phyloP scores from a whole-genome alignment of 1,284 basidiomycete species.

The Rhodotorula sp. region DNA sequence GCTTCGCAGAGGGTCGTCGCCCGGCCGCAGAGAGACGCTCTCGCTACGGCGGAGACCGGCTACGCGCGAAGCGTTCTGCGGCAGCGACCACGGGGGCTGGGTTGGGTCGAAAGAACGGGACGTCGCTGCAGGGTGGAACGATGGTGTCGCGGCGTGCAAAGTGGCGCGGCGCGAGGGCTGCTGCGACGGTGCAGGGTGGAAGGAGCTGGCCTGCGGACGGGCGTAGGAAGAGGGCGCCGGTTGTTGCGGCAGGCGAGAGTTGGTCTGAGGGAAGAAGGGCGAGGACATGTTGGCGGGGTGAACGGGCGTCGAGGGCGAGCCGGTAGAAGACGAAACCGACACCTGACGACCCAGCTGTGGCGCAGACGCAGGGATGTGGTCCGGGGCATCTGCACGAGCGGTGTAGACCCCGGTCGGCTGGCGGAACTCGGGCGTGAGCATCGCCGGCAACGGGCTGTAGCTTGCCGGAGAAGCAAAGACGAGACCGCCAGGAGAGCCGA shows the following conservation, averaged over 20 bases:
- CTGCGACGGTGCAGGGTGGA: not conserved
- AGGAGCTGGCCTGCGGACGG: no score
- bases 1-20: not conserved
- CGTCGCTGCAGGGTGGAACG: not conserved
- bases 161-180: not conserved
- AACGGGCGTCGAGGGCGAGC: constrained; percentile 4
- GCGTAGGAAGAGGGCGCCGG: not conserved
- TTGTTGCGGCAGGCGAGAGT: not conserved
- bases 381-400: no score
- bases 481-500: not conserved
- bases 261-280: not conserved
- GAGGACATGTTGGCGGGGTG: not conserved
- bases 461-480: constrained; percentile 17
- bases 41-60: not conserved
- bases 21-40: not conserved
- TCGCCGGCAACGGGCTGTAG: constrained; percentile 2
- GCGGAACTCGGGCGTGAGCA: not conserved
- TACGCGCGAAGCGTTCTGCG: not conserved
- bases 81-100: not conserved
- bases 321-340: not conserved
- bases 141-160: constrained; percentile 21
- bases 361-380: no score
- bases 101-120: not conserved
- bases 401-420: not conserved
- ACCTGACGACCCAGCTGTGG: not conserved